Conservation (phyloP, 1,284 basidiomycete genomes). For the Termitomyces sp. region DNA sequence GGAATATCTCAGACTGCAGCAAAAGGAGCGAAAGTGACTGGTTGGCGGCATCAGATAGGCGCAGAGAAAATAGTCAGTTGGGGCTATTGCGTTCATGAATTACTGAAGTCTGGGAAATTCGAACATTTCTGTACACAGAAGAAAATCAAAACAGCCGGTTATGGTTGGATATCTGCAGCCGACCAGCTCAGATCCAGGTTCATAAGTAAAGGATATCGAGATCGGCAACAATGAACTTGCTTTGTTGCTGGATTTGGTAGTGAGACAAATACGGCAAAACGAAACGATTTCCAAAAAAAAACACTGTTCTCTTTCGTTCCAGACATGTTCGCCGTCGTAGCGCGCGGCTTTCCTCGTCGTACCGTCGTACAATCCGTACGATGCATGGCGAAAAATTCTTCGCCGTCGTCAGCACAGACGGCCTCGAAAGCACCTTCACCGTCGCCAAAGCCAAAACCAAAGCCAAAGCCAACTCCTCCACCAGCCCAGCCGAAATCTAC, state of each 20-base stretch:
- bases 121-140: too few relatives aligned
- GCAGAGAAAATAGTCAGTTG: too few relatives aligned
- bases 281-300: slow-evolving; percentile 7
- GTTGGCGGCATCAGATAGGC: too few relatives aligned
- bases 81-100: too few relatives aligned
- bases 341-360: slow-evolving; percentile 30
- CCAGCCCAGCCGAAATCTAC: slow-evolving; percentile 2
- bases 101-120: too few relatives aligned
- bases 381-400: slow-evolving; percentile 28
- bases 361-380: slow-evolving; percentile 26
- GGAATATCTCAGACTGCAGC: too few relatives aligned
- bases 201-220: too few relatives aligned
- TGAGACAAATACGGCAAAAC: slow-evolving; percentile 3
- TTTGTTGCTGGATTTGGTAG: not conserved
- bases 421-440: not conserved
- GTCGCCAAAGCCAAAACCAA: slow-evolving; percentile 7
- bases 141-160: too few relatives aligned
- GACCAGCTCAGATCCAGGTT: too few relatives aligned
- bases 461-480: slow-evolving; percentile 6
- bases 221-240: too few relatives aligned
- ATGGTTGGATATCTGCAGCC: too few relatives aligned
- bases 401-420: slow-evolving; percentile 8
- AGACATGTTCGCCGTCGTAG: slow-evolving; percentile 22
- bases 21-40: too few relatives aligned
- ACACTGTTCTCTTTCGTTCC: not conserved